These are phyloP conservation scores for Aspergillus taichungensis DNA, from an alignment of 495 filamentous ascomycete species.

Conservation along the genomic window DNA sequence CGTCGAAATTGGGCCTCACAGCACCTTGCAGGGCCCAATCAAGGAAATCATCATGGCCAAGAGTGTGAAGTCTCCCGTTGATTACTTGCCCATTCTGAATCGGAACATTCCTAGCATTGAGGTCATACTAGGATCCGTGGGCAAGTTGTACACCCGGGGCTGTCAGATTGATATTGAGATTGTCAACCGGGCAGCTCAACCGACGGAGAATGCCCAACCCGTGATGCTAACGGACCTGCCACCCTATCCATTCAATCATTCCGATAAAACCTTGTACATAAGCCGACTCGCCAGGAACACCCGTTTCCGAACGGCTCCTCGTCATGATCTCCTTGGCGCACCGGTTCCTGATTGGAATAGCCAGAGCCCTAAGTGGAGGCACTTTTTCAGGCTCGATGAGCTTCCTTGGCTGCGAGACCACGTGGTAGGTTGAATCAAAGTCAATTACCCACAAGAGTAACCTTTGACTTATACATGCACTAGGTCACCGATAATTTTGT, in stretches of 20 bases:
- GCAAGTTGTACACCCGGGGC: conserved; percentile 13
- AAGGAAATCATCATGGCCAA: conserved; percentile 9
- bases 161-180: conserved; percentile 5
- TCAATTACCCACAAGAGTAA: background rate
- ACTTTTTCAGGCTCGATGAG: conserved; percentile 30
- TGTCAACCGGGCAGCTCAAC: conserved; percentile 5
- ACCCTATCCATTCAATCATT: conserved; percentile 26
- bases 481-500: conserved; percentile 26
- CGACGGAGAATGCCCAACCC: background rate
- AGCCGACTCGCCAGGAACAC: conserved; percentile 24
- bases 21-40: conserved; percentile 14
- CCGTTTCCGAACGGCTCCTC: conserved; percentile 19
- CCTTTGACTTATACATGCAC: background rate
- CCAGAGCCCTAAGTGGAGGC: conserved; percentile 28
- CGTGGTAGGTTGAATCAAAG: conserved; percentile 6
- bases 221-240: conserved; percentile 25
- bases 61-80: background rate
- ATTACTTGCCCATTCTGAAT: conserved; percentile 8
- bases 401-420: conserved; percentile 37
- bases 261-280: conserved; percentile 20
- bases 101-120: background rate
- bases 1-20: conserved; percentile 26
- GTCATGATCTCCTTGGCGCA: conserved; percentile 26
- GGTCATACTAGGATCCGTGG: conserved; percentile 13
- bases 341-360: conserved; percentile 20